Evolutionary conservation across 306 rosid genomes (phyloP), one percentile per base, ranked within the genome.

Genomic region (Begonia loranthoides): DNA sequence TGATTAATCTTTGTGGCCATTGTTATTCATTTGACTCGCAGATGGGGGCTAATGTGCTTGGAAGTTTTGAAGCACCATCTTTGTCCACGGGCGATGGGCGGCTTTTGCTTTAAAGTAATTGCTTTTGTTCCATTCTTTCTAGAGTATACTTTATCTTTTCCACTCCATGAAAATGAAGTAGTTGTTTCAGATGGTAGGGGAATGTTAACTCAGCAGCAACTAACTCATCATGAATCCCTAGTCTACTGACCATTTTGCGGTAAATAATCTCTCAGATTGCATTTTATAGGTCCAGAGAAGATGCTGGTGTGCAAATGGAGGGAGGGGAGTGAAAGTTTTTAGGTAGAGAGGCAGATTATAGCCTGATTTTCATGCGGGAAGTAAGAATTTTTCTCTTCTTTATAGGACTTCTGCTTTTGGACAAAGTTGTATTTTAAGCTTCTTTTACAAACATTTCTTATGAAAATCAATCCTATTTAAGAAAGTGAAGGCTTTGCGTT

Each of bases 381-480:
- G 34, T 28, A 6, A 6, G 34, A 69, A 55, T 65, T 64, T 80
- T 70, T 62, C 45, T 45, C 67, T 61, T 77, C 89, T 77, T 77
- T 77, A 57, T 44, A 61, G 17, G 69, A 66, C 46, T 54, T 41
- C 28, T 64, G 80, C 82, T 76, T 76, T 76, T 64, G 56, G 44
- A 52, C 82, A 76, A 73, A 76, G 82, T 67, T 65, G 59, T 40
- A 72, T 72, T 81, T 65, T 52, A 60, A 70, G 45, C 52, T 61
- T 71, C 67, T 69, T 67, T 62, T 58, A n/a, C n/a, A n/a, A n/a
- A 77, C 69, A 72, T 57, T 63, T 56, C 65, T 76, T 71, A 71
- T 47, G 48, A 60, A 50, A 73, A 81, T 39, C 6, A 39, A 39
- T 39, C 43, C 43, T 39, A 43, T n/a, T 43, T 10, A 12, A 12